These are phyloP conservation scores for Trichosporon faecale DNA, from an alignment of 1,284 basidiomycete species.

Conservation along the genomic window DNA sequence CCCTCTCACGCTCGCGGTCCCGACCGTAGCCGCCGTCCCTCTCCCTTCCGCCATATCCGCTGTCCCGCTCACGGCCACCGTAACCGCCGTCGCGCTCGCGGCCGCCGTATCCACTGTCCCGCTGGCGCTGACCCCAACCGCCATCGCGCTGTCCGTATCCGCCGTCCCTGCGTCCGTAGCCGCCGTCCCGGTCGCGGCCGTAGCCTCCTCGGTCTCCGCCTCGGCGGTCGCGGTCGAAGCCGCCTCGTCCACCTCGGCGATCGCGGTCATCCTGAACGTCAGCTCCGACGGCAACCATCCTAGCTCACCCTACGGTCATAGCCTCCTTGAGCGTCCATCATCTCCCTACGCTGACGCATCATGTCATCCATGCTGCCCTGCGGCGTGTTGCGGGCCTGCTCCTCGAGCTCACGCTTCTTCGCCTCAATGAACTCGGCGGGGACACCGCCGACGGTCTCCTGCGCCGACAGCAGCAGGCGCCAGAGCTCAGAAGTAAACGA, in stretches of 20 bases:
- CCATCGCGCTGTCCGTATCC: slow-evolving; percentile 8
- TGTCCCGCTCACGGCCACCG: slow-evolving; percentile 17
- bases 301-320: background rate
- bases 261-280: slow-evolving; percentile 15
- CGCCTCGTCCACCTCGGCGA: slow-evolving; percentile 11
- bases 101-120: slow-evolving; percentile 13
- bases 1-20: background rate
- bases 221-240: slow-evolving; percentile 13
- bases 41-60: slow-evolving; percentile 17
- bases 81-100: slow-evolving; percentile 22
- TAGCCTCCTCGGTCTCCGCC: slow-evolving; percentile 13
- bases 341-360: slow-evolving; percentile 24
- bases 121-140: background rate
- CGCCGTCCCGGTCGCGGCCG: slow-evolving; percentile 6
- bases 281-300: background rate
- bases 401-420: slow-evolving; percentile 90
- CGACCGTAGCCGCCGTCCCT: slow-evolving; percentile 2
- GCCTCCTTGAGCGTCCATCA: slow-evolving; percentile 14
- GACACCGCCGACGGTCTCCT: slow-evolving; percentile 81
- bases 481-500: slow-evolving; percentile 85
- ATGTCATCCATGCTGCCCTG: slow-evolving; percentile 17
- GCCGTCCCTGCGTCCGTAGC: slow-evolving; percentile 13
- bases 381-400: slow-evolving; percentile 60
- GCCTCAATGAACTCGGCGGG: slow-evolving; percentile 88
- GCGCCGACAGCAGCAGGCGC: slow-evolving; percentile 85